These are phyloP conservation scores for Iberis amara DNA, from an alignment of 441 rosid genomes.

Conservation along the genomic window DNA sequence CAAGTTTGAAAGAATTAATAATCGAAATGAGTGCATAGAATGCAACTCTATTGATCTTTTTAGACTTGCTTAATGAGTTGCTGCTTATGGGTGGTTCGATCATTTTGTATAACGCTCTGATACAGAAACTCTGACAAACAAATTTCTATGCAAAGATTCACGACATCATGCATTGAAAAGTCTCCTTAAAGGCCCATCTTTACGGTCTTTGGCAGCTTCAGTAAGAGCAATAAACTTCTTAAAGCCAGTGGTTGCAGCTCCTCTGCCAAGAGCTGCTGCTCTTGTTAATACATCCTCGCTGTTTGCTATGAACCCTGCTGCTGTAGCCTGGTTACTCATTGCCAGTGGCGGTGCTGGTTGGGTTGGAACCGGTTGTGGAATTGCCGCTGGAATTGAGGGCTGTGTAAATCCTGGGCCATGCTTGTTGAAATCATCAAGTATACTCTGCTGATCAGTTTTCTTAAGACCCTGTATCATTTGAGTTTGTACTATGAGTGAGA, in stretches of 20 bases:
- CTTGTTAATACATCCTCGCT: slow-evolving; percentile 91
- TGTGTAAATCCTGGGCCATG: slow-evolving; percentile 66
- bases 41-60: too few relatives aligned
- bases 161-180: slow-evolving; percentile 56
- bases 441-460: slow-evolving; percentile 85
- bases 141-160: neutral
- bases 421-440: slow-evolving; percentile 93
- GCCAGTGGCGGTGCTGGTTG: slow-evolving; percentile 40
- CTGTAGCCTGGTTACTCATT: slow-evolving; percentile 37
- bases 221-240: slow-evolving; percentile 98
- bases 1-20: too few relatives aligned
- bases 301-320: slow-evolving; percentile 69
- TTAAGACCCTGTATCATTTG: slow-evolving; percentile 63
- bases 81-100: too few relatives aligned
- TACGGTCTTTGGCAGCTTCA: slow-evolving; percentile 96
- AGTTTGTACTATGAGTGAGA: neutral
- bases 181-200: slow-evolving; percentile 90
- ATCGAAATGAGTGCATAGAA: too few relatives aligned
- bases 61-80: too few relatives aligned
- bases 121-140: too few relatives aligned
- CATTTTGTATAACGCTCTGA: too few relatives aligned
- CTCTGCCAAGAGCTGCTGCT: slow-evolving; percentile 98
- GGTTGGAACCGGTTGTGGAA: slow-evolving; percentile 43
- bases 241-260: slow-evolving; percentile 96
- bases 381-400: slow-evolving; percentile 38